These are phyloP conservation scores for Pseudonitzschia multiseries DNA, from an alignment of 108 stramenopile species.

Conservation along the genomic window DNA sequence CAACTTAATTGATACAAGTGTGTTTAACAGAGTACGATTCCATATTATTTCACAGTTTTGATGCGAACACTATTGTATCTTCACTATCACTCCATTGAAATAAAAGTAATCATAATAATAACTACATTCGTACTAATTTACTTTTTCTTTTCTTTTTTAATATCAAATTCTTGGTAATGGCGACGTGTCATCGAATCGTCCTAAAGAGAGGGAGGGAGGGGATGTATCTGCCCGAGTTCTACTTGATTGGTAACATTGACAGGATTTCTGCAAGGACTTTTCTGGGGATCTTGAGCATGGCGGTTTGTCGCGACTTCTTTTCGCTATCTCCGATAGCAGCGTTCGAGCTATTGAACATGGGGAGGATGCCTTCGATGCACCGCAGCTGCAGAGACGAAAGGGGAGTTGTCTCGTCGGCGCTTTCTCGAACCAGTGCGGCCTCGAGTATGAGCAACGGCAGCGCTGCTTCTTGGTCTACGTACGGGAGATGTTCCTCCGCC, in stretches of 20 bases:
- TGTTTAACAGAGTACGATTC: too few relatives aligned
- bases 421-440: conserved; percentile 17
- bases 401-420: not conserved
- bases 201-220: too few relatives aligned
- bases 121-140: too few relatives aligned
- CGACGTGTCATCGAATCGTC: too few relatives aligned
- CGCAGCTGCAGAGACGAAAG: conserved; percentile 27
- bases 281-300: conserved; percentile 15
- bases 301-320: not conserved
- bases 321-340: not conserved
- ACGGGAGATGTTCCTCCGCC: conserved; percentile 20
- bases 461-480: conserved; percentile 29
- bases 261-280: conserved; percentile 25
- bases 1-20: too few relatives aligned
- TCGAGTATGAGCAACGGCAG: conserved; percentile 28
- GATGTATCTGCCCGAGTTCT: not conserved
- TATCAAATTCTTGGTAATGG: too few relatives aligned
- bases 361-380: conserved; percentile 19
- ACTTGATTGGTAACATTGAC: not conserved
- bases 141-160: too few relatives aligned
- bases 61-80: too few relatives aligned
- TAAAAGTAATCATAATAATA: too few relatives aligned
- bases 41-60: too few relatives aligned
- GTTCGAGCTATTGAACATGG: conserved; percentile 2
- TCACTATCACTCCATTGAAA: too few relatives aligned